These are phyloP conservation scores for Pseudoneurospora amorphoporcata DNA, from an alignment of 495 filamentous ascomycete species.

Conservation along the genomic window DNA sequence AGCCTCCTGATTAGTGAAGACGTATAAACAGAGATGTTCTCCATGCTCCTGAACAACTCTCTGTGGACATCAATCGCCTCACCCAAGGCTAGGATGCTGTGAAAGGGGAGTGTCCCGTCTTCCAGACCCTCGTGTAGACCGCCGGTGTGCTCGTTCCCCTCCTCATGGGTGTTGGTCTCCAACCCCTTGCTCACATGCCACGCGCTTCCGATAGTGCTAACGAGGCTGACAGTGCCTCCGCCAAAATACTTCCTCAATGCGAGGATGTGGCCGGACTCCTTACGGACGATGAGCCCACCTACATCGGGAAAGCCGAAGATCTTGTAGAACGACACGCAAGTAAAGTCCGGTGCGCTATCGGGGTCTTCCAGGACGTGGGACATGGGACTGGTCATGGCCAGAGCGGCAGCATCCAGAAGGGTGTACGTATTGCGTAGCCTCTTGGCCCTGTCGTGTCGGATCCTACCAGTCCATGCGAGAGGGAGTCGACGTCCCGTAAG, in stretches of 20 bases:
- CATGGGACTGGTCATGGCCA: constrained; percentile 56
- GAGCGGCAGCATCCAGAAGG: constrained; percentile 63
- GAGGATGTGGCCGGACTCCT: constrained; percentile 51
- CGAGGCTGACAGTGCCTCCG: constrained; percentile 65
- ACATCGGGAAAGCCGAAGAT: constrained; percentile 75
- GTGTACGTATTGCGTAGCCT: constrained; percentile 45
- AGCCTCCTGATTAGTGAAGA: constrained; percentile 43
- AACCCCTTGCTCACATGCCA: constrained; percentile 55
- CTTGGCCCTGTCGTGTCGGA: constrained; percentile 29
- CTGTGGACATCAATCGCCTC: constrained; percentile 57
- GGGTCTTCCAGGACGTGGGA: constrained; percentile 45
- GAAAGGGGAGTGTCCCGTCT: constrained; percentile 72
- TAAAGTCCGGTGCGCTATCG: constrained; percentile 58
- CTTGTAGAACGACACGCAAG: constrained; percentile 66
- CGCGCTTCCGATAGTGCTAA: constrained; percentile 44
- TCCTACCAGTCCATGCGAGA: constrained; percentile 43
- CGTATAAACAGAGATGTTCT: constrained; percentile 52
- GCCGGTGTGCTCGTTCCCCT: background rate
- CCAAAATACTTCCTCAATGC: constrained; percentile 61
- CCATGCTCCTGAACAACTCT: constrained; percentile 52
- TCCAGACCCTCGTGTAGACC: constrained; percentile 56
- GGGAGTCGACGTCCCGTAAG: constrained; percentile 65
- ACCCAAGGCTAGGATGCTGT: constrained; percentile 62
- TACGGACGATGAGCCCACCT: constrained; percentile 59
- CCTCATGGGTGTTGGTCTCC: constrained; percentile 8